Conservation (phyloP, 495 filamentous ascomycete species). For the Niebla homalea region DNA sequence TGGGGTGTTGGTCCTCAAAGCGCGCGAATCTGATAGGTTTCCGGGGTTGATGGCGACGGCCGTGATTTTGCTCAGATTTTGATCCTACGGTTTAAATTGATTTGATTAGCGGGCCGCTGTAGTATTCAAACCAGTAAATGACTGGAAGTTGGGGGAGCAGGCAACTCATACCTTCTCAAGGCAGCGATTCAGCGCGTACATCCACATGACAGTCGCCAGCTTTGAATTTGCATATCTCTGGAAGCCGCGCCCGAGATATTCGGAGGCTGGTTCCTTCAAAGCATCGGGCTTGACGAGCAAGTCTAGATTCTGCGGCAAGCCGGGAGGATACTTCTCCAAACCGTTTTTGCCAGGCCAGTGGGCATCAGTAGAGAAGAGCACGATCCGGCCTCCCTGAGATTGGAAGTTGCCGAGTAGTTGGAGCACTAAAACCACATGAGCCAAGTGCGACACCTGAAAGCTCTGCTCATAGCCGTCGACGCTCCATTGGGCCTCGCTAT, state of each 20-base stretch:
- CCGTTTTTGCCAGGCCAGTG: conserved; percentile 30
- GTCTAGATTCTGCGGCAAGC: conserved; percentile 16
- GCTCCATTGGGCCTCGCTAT: conserved; percentile 23
- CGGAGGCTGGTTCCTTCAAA: conserved; percentile 7
- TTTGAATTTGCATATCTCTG: conserved; percentile 33
- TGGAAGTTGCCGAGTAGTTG: conserved; percentile 31
- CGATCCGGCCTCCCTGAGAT: conserved; percentile 22
- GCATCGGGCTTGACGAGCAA: conserved; percentile 18
- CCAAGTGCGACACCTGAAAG: conserved; percentile 32
- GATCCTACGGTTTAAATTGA: conserved; percentile 13
- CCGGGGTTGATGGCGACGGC: conserved; percentile 35
- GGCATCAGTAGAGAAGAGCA: conserved; percentile 29
- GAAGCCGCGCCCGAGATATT: conserved; percentile 29
- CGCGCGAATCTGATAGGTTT: conserved; percentile 32
- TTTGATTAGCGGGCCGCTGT: too few relatives aligned
- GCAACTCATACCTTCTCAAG: conserved; percentile 26
- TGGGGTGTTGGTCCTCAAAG: conserved; percentile 29
- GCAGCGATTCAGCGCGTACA: conserved; percentile 29
- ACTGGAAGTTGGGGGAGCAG: neutral
- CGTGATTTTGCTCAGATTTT: conserved; percentile 27
- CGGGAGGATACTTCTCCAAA: conserved; percentile 21
- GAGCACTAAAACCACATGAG: conserved; percentile 31
- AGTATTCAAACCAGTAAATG: neutral
- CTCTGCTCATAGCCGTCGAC: conserved; percentile 30
- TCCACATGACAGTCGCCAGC: conserved; percentile 30